phyloP scores from a whole-genome alignment of 805 yeast species.

The Tetrapisispora fleetii region DNA sequence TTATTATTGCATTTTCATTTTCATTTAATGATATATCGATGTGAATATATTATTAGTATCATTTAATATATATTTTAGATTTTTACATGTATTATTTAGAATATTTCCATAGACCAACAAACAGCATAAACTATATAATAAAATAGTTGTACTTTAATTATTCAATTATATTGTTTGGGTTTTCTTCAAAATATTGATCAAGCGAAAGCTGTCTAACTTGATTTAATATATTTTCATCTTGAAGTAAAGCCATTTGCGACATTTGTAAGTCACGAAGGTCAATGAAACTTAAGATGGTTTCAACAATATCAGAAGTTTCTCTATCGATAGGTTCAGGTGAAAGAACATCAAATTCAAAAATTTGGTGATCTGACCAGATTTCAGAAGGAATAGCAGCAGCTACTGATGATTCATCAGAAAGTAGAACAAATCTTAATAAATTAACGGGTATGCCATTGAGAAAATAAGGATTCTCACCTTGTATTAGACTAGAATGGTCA shows the following conservation, averaged over 20 bases:
- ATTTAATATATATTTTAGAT: background rate
- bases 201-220: conserved; percentile 27
- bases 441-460: conserved; percentile 41
- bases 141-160: background rate
- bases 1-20: no score
- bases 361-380: conserved; percentile 52
- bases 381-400: conserved; percentile 59
- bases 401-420: conserved; percentile 60
- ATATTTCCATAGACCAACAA: background rate
- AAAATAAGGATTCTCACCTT: conserved; percentile 14
- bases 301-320: conserved; percentile 29
- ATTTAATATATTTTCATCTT: conserved; percentile 26
- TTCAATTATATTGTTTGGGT: conserved; percentile 5
- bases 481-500: background rate
- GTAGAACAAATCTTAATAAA: conserved; percentile 54
- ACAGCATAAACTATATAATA: background rate
- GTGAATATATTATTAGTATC: background rate
- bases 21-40: no score
- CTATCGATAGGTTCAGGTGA: conserved; percentile 45
- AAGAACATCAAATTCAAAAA: conserved; percentile 60
- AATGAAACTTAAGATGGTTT: conserved; percentile 28
- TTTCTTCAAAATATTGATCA: conserved; percentile 24
- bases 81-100: background rate
- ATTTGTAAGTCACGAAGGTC: conserved; percentile 23
- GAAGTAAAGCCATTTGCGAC: conserved; percentile 20